These are phyloP conservation scores for Globisporangium cylindrosporum DNA, from an alignment of 352 stramenopile genomes.

Conservation along the genomic window DNA sequence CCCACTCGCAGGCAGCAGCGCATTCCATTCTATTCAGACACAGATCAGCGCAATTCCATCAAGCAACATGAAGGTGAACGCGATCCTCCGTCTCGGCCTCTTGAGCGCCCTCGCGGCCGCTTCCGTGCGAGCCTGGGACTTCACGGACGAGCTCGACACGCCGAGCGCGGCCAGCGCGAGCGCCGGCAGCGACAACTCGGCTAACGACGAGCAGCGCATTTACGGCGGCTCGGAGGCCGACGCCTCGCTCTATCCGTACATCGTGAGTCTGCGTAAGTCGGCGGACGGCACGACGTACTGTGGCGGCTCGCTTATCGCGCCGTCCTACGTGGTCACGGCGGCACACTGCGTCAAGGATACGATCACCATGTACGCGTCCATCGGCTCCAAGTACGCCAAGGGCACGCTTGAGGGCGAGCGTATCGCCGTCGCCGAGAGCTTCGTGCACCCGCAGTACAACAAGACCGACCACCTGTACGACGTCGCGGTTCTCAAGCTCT, in stretches of 20 bases:
- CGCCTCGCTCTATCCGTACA: constrained; percentile 47
- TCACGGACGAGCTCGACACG: constrained; percentile 24
- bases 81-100: constrained; percentile 13
- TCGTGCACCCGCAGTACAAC: constrained; percentile 53
- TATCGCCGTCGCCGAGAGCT: constrained; percentile 41
- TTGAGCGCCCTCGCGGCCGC: constrained; percentile 8
- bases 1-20: neutral
- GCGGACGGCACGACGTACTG: constrained; percentile 48
- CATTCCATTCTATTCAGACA: neutral
- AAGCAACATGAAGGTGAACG: constrained; percentile 9
- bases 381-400: constrained; percentile 43
- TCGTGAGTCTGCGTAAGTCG: constrained; percentile 51
- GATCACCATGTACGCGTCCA: constrained; percentile 42
- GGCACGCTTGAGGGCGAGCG: constrained; percentile 43
- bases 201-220: constrained; percentile 50
- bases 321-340: constrained; percentile 69
- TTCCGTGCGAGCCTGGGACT: constrained; percentile 14
- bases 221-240: constrained; percentile 58
- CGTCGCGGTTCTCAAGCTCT: constrained; percentile 55
- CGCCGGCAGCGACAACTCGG: constrained; percentile 21
- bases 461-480: constrained; percentile 52
- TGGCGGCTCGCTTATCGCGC: constrained; percentile 57
- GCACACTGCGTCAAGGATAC: constrained; percentile 61
- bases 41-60: neutral
- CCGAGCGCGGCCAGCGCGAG: constrained; percentile 4